Conservation (phyloP, 441 rosid genomes). For the Gossypium schwendimanii region DNA sequence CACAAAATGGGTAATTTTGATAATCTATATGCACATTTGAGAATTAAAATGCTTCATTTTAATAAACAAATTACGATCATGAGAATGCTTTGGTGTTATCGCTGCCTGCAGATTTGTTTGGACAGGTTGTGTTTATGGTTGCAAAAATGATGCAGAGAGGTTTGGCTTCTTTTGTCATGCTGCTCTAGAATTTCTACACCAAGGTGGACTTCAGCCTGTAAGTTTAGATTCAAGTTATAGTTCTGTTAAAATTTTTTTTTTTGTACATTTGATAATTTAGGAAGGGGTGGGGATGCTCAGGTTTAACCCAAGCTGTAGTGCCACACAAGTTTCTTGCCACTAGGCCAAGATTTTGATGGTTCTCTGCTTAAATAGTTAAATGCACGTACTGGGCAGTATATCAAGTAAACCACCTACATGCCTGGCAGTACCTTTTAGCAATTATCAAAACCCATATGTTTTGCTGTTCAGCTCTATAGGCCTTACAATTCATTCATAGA, state of each 20-base stretch:
- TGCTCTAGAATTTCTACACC: slow-evolving; percentile 86
- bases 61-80: background rate
- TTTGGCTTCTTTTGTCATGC: slow-evolving; percentile 93
- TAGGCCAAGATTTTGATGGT: background rate
- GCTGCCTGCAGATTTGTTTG: slow-evolving; percentile 48
- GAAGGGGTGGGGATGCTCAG: background rate
- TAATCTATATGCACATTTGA: slow-evolving; percentile 9
- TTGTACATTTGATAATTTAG: background rate
- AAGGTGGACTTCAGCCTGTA: slow-evolving; percentile 88
- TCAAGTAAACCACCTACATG: background rate
- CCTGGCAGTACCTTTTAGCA: background rate
- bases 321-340: background rate
- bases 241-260: background rate
- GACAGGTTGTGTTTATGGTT: slow-evolving; percentile 79
- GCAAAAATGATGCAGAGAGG: slow-evolving; percentile 76
- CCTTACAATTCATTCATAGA: background rate
- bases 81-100: slow-evolving; percentile 10
- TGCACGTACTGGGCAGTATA: background rate
- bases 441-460: background rate
- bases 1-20: slow-evolving; percentile 71
- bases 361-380: background rate
- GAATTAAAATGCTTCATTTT: background rate
- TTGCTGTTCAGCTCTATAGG: background rate
- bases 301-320: background rate
- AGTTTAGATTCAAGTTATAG: slow-evolving; percentile 21